Evolutionary conservation across 1,284 basidiomycete species (phyloP).

Genomic region (Anthracocystis setariae): DNA sequence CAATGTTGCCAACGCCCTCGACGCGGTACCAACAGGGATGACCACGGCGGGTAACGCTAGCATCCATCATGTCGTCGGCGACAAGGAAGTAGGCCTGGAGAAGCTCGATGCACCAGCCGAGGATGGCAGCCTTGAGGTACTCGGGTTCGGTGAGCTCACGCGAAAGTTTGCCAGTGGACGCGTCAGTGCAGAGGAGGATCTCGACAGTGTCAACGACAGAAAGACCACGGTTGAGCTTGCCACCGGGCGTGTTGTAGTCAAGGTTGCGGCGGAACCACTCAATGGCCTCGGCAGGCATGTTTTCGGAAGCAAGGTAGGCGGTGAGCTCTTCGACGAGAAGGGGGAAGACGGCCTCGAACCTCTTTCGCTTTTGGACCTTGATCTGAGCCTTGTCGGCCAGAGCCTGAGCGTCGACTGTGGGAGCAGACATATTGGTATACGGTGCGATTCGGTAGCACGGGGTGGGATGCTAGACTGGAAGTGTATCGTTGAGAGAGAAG

Average conservation of each 20-base stretch:
- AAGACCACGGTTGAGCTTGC: conserved; percentile 95
- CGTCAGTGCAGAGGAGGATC: conserved; percentile 74
- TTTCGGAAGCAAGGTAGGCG: conserved; percentile 73
- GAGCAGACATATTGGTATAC: conserved; percentile 25
- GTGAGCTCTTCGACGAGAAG: conserved; percentile 73
- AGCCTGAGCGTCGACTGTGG: conserved; percentile 23
- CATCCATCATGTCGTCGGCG: conserved; percentile 98
- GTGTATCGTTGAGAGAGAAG: too few relatives aligned
- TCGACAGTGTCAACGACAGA: conserved; percentile 93
- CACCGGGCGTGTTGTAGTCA: conserved; percentile 93
- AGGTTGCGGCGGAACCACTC: conserved; percentile 80
- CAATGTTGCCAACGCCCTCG: conserved; percentile 78
- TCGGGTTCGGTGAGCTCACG: conserved; percentile 71
- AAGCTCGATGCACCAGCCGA: conserved; percentile 98
- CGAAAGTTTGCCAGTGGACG: conserved; percentile 73
- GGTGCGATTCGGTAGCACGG: neutral
- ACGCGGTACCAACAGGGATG: conserved; percentile 92
- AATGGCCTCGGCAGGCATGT: conserved; percentile 80
- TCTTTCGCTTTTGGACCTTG: conserved; percentile 67
- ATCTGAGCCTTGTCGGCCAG: conserved; percentile 52
- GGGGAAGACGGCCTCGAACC: conserved; percentile 72
- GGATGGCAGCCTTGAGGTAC: conserved; percentile 86
- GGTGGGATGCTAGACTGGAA: too few relatives aligned
- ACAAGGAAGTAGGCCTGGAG: conserved; percentile 98
- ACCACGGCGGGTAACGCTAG: conserved; percentile 91